Conservation (phyloP, 2,329 filamentous ascomycete genomes). For the Neofusicoccum sp. region DNA sequence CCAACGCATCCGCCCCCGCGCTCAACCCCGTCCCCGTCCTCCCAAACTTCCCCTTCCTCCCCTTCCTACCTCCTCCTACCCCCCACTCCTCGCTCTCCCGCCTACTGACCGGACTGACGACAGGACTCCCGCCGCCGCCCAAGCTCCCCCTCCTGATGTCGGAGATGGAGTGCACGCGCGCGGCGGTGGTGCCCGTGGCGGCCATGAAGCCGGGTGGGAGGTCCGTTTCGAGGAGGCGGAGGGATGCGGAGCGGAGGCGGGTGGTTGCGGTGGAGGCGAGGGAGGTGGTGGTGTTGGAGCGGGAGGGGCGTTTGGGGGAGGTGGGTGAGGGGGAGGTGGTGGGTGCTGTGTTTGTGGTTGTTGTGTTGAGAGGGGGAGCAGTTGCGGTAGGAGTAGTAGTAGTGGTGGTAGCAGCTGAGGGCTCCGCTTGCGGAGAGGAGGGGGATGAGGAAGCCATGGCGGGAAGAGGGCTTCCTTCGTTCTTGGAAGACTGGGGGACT, state of each 20-base stretch:
- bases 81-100: constrained; percentile 26
- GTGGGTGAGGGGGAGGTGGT: constrained; percentile 32
- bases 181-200: constrained; percentile 45
- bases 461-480: not conserved
- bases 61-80: constrained; percentile 25
- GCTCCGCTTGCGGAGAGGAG: too few relatives aligned
- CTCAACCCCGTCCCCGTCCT: constrained; percentile 14
- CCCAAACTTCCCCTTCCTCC: constrained; percentile 23
- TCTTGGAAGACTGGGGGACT: too few relatives aligned
- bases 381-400: too few relatives aligned
- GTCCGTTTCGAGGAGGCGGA: constrained; percentile 41
- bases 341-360: not conserved
- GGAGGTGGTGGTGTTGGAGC: constrained; percentile 26
- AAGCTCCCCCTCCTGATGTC: constrained; percentile 46
- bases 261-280: constrained; percentile 29
- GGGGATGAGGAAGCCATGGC: not conserved
- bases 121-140: constrained; percentile 28
- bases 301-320: not conserved
- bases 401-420: too few relatives aligned
- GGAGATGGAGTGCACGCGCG: constrained; percentile 45
- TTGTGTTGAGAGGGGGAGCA: not conserved
- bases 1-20: constrained; percentile 18
- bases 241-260: constrained; percentile 38
- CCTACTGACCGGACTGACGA: constrained; percentile 25
- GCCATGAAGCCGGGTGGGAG: constrained; percentile 48